phyloP scores from a whole-genome alignment of 352 stramenopile genomes.

The Pythium sp. region DNA sequence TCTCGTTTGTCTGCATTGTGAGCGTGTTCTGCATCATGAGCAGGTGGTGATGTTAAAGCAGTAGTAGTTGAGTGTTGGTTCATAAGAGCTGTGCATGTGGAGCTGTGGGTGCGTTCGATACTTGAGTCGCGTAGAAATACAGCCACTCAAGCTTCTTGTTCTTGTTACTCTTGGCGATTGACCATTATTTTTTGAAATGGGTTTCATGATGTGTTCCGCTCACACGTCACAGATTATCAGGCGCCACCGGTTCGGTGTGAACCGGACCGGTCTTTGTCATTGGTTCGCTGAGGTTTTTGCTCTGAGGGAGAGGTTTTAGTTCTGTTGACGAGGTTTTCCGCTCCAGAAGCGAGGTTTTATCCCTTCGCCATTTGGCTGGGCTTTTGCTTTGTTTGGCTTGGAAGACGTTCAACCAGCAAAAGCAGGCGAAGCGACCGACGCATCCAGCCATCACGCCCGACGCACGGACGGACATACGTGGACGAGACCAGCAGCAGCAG shows the following conservation, averaged over 20 bases:
- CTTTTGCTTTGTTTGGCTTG: constrained; percentile 6
- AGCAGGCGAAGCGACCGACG: constrained; percentile 1
- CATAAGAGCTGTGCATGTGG: background rate
- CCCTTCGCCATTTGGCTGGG: background rate
- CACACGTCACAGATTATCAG: constrained; percentile 13
- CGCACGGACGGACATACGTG: background rate
- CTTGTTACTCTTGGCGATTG: background rate
- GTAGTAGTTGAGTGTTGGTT: background rate
- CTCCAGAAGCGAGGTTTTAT: background rate
- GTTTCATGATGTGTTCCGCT: background rate
- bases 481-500: constrained; percentile 2
- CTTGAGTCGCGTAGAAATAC: background rate
- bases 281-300: constrained; percentile 6
- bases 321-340: constrained; percentile 1
- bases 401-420: constrained; percentile 16
- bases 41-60: background rate
- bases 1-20: constrained; percentile 7
- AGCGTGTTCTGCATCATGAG: background rate
- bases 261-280: constrained; percentile 1
- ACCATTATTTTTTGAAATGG: background rate
- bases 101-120: background rate
- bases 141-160: background rate
- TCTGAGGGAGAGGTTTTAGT: background rate
- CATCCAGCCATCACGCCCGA: constrained; percentile 1
- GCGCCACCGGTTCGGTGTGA: background rate